Evolutionary conservation across 345 rosid genomes (phyloP).

Genomic region (Rhodamnia argentea): DNA sequence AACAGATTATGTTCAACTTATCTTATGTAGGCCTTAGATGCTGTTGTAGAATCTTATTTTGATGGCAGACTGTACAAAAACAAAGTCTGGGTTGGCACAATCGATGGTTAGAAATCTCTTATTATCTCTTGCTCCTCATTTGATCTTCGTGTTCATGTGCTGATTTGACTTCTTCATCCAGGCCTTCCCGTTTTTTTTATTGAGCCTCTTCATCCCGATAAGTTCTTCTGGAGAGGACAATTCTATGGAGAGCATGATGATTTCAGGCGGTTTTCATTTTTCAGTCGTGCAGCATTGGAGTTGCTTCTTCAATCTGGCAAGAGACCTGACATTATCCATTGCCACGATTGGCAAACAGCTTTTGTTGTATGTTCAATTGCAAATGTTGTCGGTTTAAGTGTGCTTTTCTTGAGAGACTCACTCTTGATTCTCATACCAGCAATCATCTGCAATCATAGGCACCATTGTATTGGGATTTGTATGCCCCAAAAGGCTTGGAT

Average conservation of each 20-base stretch:
- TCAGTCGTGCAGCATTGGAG: slow-evolving; percentile 95
- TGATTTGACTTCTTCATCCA: slow-evolving; percentile 25
- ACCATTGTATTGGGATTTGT: slow-evolving; percentile 91
- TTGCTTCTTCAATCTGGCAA: slow-evolving; percentile 85
- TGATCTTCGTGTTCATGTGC: slow-evolving; percentile 8
- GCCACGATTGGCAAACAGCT: slow-evolving; percentile 99
- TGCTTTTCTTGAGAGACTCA: not conserved
- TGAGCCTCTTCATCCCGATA: slow-evolving; percentile 94
- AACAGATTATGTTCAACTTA: not conserved
- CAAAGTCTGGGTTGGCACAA: slow-evolving; percentile 86
- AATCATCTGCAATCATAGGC: slow-evolving; percentile 42
- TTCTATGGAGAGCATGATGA: slow-evolving; percentile 92
- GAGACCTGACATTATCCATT: slow-evolving; percentile 92
- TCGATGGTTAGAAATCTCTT: slow-evolving; percentile 51
- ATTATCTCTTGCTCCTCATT: not conserved
- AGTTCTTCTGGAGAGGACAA: slow-evolving; percentile 94
- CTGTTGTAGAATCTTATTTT: slow-evolving; percentile 72
- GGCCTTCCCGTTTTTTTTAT: slow-evolving; percentile 96
- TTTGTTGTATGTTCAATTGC: slow-evolving; percentile 58
- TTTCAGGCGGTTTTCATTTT: slow-evolving; percentile 87
- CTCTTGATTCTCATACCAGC: slow-evolving; percentile 2
- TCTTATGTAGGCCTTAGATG: slow-evolving; percentile 67
- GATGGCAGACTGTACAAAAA: slow-evolving; percentile 76
- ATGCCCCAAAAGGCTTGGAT: slow-evolving; percentile 84
- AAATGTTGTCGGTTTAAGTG: not conserved